A percentile compares a stretch with the other conserved stretches of the same genome.
These are phyloP conservation scores for Amaranthus tricolor DNA, from an alignment of 179 eudicot genomes.

Conservation along the genomic window DNA sequence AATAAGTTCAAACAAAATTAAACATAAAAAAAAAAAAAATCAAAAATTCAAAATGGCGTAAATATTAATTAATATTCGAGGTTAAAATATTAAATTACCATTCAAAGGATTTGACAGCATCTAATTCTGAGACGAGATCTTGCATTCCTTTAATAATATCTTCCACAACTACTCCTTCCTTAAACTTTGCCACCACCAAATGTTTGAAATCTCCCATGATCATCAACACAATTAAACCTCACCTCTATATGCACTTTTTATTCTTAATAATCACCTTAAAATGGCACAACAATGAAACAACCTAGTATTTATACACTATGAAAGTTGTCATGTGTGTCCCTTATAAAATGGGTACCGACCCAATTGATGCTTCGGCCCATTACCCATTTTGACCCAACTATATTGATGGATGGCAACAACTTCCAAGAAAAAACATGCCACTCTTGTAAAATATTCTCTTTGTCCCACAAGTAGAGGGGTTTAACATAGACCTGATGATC, in stretches of 20 bases:
- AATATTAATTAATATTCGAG: neutral
- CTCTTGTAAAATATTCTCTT: neutral
- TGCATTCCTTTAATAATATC: slow-evolving; percentile 72
- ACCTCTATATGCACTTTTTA: neutral
- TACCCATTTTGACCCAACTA: slow-evolving; percentile 7
- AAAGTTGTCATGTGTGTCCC: slow-evolving; percentile 6
- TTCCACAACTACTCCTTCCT: slow-evolving; percentile 61
- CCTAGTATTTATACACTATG: slow-evolving; percentile 26
- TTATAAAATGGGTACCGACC: slow-evolving; percentile 9
- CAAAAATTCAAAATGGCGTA: too few species aligned
- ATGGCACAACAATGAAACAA: neutral
- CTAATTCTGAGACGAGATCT: slow-evolving; percentile 57
- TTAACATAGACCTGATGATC: too few species aligned
- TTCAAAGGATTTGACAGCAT: slow-evolving; percentile 61
- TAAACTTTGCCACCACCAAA: slow-evolving; percentile 83
- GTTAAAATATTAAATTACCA: slow-evolving; percentile 40
- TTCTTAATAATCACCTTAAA: neutral
- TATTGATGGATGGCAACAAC: slow-evolving; percentile 18
- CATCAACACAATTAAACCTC: neutral
- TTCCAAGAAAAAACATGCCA: neutral
- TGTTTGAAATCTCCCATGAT: slow-evolving; percentile 69
- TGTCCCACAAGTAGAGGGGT: too few species aligned
- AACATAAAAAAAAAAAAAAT: neutral
- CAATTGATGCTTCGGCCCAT: slow-evolving; percentile 20
- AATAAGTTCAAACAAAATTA: neutral